Base-by-base conservation (phyloP, 2,329 filamentous ascomycete species). In the Macrophomina phaseolina region DNA sequence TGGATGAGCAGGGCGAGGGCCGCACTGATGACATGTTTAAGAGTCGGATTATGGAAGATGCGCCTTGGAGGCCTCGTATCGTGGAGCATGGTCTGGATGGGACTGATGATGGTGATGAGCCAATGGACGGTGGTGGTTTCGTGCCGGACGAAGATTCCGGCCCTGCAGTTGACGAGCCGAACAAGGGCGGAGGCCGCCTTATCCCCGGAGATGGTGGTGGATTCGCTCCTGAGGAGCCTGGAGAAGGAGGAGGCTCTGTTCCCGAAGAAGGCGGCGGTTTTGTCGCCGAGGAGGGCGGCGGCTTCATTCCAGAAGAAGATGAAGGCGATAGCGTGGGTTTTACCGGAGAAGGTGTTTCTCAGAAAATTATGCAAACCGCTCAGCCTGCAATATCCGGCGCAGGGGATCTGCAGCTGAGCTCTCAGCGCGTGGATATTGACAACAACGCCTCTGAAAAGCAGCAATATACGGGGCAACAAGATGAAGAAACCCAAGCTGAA, bases 301-400 rank as follows among this genome's bases (percentile, higher is more conserved):
- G 84, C 5, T 81, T 65, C 32, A 36, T 82, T 67, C 74, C 79
- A 61, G 74, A 78, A 65, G 30, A 36, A 11, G 77, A 78, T 51
- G 77, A 73, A 38, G 65, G 34, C 38, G 77, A 73, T 48, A 65
- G 45, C 32, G 55, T 9, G 42, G 64, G 55, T 4, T 46, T 61
- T 28, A 2, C 34, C 34, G 34, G 28, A n/a, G 63, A 58, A 14
- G 34, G 36, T 8, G n/a, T 18, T n/a, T 7, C 14, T 16, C 23
- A 36, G 23, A 23, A 23, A 23, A 23, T 0, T 23, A 3, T 23
- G 23, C 23, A 23, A 23, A 23, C 23, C 23, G 23, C 23, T 23
- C 23, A 23, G 23, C 23, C 23, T 23, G 23, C 23, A 23, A 23
- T 23, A 23, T 23, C 23, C 23, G 23, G 23, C 23, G 3, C 23